Evolutionary conservation across 331 rosid genomes (phyloP).

Genomic region (Pyracantha coccinea): DNA sequence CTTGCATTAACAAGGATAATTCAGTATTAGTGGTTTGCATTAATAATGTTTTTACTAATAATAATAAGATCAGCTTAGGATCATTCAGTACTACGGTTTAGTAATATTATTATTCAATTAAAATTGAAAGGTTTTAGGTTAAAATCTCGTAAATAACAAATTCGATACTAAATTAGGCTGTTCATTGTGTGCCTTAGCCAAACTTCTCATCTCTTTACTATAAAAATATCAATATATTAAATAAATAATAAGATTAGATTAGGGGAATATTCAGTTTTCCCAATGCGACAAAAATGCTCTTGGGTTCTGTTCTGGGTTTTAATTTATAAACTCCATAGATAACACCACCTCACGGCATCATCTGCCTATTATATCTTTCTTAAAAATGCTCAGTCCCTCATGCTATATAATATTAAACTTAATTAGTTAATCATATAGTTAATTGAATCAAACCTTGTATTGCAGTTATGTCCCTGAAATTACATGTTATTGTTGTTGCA

Average conservation of each 20-base stretch:
- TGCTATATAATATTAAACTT: background rate
- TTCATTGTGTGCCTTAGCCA: accelerated
- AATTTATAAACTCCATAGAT: slow-evolving; percentile 13
- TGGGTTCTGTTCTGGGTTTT: slow-evolving; percentile 35
- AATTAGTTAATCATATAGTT: background rate
- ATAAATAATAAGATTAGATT: background rate
- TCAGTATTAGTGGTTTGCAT: background rate
- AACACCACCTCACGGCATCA: slow-evolving; percentile 28
- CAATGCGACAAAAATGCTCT: slow-evolving; percentile 91
- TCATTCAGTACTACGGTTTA: no score
- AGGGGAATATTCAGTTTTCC: slow-evolving; percentile 68
- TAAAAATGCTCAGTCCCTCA: background rate
- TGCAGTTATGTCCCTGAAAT: background rate
- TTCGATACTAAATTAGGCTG: accelerated
- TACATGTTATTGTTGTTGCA: no score
- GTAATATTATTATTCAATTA: no score
- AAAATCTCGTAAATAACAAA: no score
- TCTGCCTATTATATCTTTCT: background rate
- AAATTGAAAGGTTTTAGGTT: accelerated
- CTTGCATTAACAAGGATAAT: background rate
- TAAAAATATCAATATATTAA: no score
- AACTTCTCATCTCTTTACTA: accelerated
- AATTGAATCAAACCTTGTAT: background rate
- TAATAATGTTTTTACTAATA: background rate
- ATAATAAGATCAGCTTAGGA: no score